These are phyloP conservation scores for Peltaster fructicola DNA, from an alignment of 2,329 filamentous ascomycete species.

Conservation along the genomic window DNA sequence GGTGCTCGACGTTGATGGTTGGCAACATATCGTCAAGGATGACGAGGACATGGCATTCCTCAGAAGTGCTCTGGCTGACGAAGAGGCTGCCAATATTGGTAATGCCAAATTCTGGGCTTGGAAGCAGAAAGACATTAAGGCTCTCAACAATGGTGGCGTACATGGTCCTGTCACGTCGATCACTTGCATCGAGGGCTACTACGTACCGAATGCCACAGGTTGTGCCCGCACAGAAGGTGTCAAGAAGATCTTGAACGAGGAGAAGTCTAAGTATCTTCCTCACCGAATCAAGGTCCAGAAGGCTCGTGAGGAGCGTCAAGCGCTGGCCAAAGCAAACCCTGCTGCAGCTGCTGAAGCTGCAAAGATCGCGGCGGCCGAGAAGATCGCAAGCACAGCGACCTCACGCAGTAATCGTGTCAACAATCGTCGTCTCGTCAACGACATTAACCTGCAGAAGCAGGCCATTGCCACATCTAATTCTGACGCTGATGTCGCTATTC, in stretches of 20 bases:
- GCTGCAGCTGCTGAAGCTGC: constrained; percentile 47
- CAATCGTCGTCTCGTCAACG: constrained; percentile 83
- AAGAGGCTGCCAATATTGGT: constrained; percentile 32
- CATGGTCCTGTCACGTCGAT: constrained; percentile 35
- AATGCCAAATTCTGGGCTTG: constrained; percentile 48
- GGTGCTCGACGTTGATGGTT: constrained; percentile 52
- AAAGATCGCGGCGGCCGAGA: constrained; percentile 52
- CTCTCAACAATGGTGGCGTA: constrained; percentile 42
- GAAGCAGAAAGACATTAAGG: constrained; percentile 56
- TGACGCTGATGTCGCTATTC: constrained; percentile 71
- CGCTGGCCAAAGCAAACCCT: constrained; percentile 47
- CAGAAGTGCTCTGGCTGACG: constrained; percentile 31
- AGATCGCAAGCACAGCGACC: constrained; percentile 68
- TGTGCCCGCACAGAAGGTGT: constrained; percentile 82
- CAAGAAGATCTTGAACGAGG: constrained; percentile 88
- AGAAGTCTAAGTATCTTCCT: constrained; percentile 95
- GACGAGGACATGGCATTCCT: constrained; percentile 46
- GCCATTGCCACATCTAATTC: constrained; percentile 42
- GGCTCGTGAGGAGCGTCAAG: constrained; percentile 78
- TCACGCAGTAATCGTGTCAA: constrained; percentile 90
- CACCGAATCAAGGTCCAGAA: constrained; percentile 94
- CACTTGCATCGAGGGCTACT: constrained; percentile 47
- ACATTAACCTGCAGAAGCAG: constrained; percentile 89
- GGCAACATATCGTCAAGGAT: constrained; percentile 51
- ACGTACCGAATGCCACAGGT: constrained; percentile 71